Evolutionary conservation across 2,329 filamentous ascomycete genomes (phyloP).

Genomic region (Pseudogymnoascus verrucosus): DNA sequence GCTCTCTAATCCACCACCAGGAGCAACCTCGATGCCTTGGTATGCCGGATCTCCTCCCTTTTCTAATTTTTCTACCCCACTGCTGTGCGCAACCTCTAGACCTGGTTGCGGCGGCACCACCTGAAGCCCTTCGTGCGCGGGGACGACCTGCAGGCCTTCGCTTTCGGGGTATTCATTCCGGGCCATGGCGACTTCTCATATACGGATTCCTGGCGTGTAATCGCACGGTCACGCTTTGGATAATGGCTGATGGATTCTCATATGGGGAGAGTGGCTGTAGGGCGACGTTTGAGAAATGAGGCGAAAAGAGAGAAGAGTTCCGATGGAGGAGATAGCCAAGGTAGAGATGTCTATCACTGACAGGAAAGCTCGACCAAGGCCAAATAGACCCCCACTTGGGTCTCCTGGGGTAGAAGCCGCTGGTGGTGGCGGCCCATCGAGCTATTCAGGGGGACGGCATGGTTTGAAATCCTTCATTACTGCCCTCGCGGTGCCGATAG

Average conservation of each 20-base stretch:
- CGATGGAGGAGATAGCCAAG: not conserved
- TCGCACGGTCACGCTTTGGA: not conserved
- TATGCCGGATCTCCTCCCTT: not conserved
- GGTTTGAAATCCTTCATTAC: not conserved
- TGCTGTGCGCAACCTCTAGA: not conserved
- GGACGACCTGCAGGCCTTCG: not conserved
- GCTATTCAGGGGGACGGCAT: not conserved
- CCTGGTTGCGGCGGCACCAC: not conserved
- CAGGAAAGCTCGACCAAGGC: not conserved
- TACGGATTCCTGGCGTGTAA: not conserved
- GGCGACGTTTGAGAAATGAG: not conserved
- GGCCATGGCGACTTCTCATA: conserved; percentile 1
- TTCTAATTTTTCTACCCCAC: not conserved
- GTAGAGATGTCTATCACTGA: not conserved
- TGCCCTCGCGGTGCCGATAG: not conserved
- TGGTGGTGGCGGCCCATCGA: not conserved
- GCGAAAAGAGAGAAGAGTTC: not conserved
- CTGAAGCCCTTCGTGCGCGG: not conserved
- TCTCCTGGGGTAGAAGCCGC: not conserved
- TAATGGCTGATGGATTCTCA: not conserved
- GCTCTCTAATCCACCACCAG: not conserved
- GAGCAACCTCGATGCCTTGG: not conserved
- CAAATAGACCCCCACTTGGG: not conserved
- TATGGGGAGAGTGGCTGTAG: not conserved
- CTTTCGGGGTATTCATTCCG: not conserved